A percentile compares a stretch with the other conserved stretches of the same genome.
Evolutionary conservation across 305 asterid species (phyloP).

Genomic region (Stenogyne calaminthoides): DNA sequence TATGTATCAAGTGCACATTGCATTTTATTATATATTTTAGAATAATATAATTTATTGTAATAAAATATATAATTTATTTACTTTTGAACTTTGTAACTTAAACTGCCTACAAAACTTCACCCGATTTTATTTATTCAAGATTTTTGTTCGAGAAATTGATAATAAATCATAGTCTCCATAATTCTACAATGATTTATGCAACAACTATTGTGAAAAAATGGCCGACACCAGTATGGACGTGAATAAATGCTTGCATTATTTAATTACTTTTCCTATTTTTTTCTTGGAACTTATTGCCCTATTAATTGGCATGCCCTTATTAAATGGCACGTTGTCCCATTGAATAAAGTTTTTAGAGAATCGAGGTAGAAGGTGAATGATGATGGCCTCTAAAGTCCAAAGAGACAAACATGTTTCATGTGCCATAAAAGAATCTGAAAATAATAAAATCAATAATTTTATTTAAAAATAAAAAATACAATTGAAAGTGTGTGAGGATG

Average conservation of each 20-base stretch:
- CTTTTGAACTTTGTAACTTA: too few species aligned
- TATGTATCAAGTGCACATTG: too few species aligned
- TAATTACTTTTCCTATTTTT: background rate
- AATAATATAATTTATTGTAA: too few species aligned
- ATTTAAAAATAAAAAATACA: too few species aligned
- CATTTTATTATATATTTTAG: too few species aligned
- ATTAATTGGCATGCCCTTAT: constrained; percentile 16
- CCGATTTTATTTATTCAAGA: background rate
- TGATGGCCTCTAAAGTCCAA: constrained; percentile 33
- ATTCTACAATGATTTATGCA: constrained; percentile 17
- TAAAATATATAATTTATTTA: too few species aligned
- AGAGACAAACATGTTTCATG: constrained; percentile 43
- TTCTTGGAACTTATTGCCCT: background rate
- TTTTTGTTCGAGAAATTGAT: background rate
- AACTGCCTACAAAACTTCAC: too few species aligned
- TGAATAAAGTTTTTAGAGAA: constrained; percentile 25
- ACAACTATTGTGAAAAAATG: background rate
- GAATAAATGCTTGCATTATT: constrained; percentile 20
- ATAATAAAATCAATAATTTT: background rate
- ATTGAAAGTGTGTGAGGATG: too few species aligned
- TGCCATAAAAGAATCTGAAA: constrained; percentile 32
- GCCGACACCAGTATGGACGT: constrained; percentile 33
- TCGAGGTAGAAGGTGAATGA: constrained; percentile 37
- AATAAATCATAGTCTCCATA: background rate
- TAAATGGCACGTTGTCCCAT: constrained; percentile 39